Evolutionary conservation across 139 green algal genomes (phyloP).

Genomic region (Auxenochlorella pyrenoidosa): DNA sequence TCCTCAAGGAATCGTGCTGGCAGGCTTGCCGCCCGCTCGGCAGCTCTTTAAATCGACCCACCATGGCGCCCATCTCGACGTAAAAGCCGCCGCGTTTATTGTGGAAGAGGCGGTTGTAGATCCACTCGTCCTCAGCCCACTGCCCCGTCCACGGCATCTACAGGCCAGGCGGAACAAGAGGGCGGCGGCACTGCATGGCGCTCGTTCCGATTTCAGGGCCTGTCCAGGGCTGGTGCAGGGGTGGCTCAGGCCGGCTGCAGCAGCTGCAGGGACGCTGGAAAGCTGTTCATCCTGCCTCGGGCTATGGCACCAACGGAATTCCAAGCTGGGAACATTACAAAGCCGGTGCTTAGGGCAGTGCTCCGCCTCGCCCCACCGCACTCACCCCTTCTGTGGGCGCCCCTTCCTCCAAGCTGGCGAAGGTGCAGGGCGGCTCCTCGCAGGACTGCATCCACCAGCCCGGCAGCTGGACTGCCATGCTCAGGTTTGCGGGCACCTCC

Average conservation of each 20-base stretch:
- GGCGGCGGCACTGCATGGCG: no score
- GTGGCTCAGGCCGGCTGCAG: no score
- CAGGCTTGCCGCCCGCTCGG: no score
- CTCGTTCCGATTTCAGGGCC: no score
- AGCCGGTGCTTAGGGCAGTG: no score
- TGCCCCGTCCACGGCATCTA: not conserved
- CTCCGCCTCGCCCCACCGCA: no score
- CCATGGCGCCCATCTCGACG: slow-evolving; percentile 17
- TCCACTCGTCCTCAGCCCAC: not conserved
- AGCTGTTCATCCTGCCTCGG: not conserved
- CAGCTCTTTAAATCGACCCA: no score
- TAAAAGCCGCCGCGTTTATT: not conserved
- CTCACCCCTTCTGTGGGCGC: not conserved
- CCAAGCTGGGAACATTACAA: no score
- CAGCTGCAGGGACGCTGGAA: not conserved
- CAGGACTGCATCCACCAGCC: not conserved
- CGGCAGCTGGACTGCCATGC: not conserved
- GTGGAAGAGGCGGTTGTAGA: not conserved
- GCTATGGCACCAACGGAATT: not conserved
- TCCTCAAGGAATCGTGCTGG: no score
- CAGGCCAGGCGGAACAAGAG: not conserved
- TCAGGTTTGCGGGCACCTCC: not conserved
- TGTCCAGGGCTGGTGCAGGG: no score
- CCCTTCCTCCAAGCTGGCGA: not conserved
- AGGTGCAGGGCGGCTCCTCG: not conserved